These are phyloP conservation scores for Sicyos edulis DNA, from an alignment of 306 rosid genomes.

Conservation along the genomic window DNA sequence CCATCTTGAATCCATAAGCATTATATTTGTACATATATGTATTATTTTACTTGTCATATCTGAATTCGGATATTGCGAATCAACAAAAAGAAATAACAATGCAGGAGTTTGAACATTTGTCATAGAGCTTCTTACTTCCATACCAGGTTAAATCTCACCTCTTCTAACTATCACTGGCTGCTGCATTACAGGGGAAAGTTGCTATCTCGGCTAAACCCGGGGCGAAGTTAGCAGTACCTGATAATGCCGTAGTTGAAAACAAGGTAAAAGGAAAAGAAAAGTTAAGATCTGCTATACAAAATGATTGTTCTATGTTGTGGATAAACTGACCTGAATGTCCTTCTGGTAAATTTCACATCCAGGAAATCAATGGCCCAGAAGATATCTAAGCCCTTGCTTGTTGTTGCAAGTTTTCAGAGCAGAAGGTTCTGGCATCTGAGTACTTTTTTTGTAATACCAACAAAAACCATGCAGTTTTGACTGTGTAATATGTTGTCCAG, in stretches of 20 bases:
- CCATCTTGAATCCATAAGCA: neutral
- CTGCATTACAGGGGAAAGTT: conserved; percentile 59
- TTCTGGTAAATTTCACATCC: conserved; percentile 19
- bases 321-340: conserved; percentile 9
- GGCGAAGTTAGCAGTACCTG: conserved; percentile 64
- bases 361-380: conserved; percentile 70
- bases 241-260: conserved; percentile 47
- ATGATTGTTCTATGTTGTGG: neutral
- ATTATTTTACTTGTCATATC: neutral
- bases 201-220: conserved; percentile 50
- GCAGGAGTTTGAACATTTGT: too few species aligned
- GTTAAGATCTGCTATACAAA: neutral
- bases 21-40: neutral
- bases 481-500: neutral
- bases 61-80: neutral
- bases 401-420: neutral
- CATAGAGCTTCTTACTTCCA: neutral
- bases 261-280: conserved; percentile 41
- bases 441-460: conserved; percentile 3
- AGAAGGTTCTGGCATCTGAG: neutral
- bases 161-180: too few species aligned
- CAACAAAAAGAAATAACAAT: too few species aligned
- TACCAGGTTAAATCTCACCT: neutral
- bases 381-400: conserved; percentile 38
- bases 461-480: conserved; percentile 14